Evolutionary conservation across 192 early-diverging fungal species (phyloP), one percentile per base, ranked within the genome.

Genomic region (Entophlyctis luteolus): DNA sequence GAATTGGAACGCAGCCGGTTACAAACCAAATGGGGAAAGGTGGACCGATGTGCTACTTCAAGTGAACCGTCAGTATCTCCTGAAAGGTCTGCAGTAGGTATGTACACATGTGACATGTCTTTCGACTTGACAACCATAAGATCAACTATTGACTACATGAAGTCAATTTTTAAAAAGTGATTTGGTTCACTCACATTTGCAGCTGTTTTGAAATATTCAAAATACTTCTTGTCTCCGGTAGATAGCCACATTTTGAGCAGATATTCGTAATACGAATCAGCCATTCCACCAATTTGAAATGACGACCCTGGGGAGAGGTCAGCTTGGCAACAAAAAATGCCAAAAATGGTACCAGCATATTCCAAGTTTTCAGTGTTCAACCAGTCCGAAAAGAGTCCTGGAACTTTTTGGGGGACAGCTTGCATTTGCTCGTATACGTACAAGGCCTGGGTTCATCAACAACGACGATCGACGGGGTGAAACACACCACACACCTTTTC

Each of bases 191-290:
- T 52, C 28, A 52, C 49, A 23, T 52, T n/a, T n/a, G 16, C 28
- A 12, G 54, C 54, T 16, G 54, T 55, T 0, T 27, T 18, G 32
- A 55, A 55, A 27, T 55, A 55, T 5, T 4, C 20, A 20, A 34
- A 55, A 33, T 55, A 81, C 52, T 62, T 59, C 14, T 53, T 39
- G 8, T 76, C 74, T 6, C 74, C 73, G 5, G 77, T 81, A 8
- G 75, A 72, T n/a, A 81, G 18, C 70, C 70, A 79, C 4, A 79
- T 27, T 54, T 81, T 81, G 5, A 81, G 55, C 31, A 79, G 50
- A 59, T 82, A 82, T 55, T 82, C 81, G 50, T 79, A 82, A 54
- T 74, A 82, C 2, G 72, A 75, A 45, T 82, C 81, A 8, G 68
- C 54, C 20, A 49, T 72, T 2, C 68, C 74, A 1, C 81, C 81